These are phyloP conservation scores for Lachnellula hyalina DNA, from an alignment of 2,329 filamentous ascomycete species.

Conservation along the genomic window DNA sequence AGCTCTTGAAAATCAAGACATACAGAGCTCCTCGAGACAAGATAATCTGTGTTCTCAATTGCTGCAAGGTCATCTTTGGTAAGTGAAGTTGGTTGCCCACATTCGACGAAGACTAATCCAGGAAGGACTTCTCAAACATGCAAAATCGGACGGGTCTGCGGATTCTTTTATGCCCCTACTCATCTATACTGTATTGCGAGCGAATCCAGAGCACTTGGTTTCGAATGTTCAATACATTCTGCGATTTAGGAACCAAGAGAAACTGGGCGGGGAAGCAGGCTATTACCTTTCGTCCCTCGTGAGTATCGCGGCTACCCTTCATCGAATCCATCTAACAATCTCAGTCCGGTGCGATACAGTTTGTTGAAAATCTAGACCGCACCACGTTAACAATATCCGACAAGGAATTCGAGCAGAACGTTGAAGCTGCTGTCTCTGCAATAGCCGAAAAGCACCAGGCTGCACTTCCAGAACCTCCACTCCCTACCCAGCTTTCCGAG, in stretches of 20 bases:
- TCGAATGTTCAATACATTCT: constrained; percentile 98
- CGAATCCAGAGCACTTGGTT: constrained; percentile 90
- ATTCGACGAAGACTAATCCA: constrained; percentile 15
- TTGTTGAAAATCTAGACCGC: constrained; percentile 92
- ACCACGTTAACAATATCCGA: constrained; percentile 91
- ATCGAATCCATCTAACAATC: constrained; percentile 7
- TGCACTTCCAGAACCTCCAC: constrained; percentile 40
- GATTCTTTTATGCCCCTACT: constrained; percentile 93
- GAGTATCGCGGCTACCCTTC: constrained; percentile 29
- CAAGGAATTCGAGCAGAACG: constrained; percentile 90
- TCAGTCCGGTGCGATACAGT: constrained; percentile 90
- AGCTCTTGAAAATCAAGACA: constrained; percentile 91
- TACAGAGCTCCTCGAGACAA: constrained; percentile 97
- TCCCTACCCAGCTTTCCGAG: constrained; percentile 35
- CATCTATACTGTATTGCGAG: constrained; percentile 92
- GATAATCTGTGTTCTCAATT: constrained; percentile 96
- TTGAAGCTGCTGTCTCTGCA: constrained; percentile 92
- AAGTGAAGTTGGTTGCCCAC: constrained; percentile 24
- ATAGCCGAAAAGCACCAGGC: constrained; percentile 85
- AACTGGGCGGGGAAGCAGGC: constrained; percentile 92
- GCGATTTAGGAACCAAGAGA: constrained; percentile 94
- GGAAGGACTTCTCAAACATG: constrained; percentile 77
- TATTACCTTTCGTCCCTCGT: constrained; percentile 96
- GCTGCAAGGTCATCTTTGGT: constrained; percentile 99
- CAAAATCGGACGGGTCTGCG: constrained; percentile 88